Base-by-base conservation (phyloP, 768 basidiomycete genomes). In the Trametes maxima region DNA sequence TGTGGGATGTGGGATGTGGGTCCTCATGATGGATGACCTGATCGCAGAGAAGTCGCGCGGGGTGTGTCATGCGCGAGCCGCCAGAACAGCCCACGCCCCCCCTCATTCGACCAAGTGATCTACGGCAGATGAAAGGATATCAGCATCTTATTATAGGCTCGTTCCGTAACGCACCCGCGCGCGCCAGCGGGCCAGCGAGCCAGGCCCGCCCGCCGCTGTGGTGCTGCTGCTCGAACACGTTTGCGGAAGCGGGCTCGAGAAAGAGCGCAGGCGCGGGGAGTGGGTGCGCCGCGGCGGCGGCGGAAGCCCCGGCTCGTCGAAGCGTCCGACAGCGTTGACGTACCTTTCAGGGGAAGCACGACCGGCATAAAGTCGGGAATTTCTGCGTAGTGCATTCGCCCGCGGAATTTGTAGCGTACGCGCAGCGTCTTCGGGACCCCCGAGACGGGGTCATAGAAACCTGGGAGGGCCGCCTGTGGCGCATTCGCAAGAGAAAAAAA, bases 391-490 rank as follows among this genome's bases (percentile, higher is more conserved):
- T 95, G 94, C 74, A 77, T 68, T 60, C 82, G 82, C 43, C 85
- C 86, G 68, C 82, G 81, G 79, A 95, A 97, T 48, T 82, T 75
- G 75, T 95, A 95, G 46, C 85, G 84, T 40, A 95, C 78, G 33
- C 85, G 79, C 53, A 95, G 76, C 5, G 77, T 77, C 77, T 95
- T 95, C 49, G 81, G 74, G 56, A 82, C 79, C n/a, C 85, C 85
- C 14, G 90, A 87, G 17, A 87, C 86, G 57, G 91, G 90, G 76
- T 96, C 94, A 70, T 84, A 87, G 77, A 97, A 94, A n/a, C 94
- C 94, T 69, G 92, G 87, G 42, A 96, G 78, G 25, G 85, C 82
- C 60, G 85, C 78, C 90, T 71, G 59, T 25, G 43, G 11, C 28
- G 28, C 28, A 33, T 33, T 33, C 28, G 28, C 12, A 6, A 25